A percentile compares a stretch with the other conserved stretches of the same genome.
These are phyloP conservation scores for Tolypocladium ophioglossoides DNA, from an alignment of 2,329 filamentous ascomycete species.

Conservation along the genomic window DNA sequence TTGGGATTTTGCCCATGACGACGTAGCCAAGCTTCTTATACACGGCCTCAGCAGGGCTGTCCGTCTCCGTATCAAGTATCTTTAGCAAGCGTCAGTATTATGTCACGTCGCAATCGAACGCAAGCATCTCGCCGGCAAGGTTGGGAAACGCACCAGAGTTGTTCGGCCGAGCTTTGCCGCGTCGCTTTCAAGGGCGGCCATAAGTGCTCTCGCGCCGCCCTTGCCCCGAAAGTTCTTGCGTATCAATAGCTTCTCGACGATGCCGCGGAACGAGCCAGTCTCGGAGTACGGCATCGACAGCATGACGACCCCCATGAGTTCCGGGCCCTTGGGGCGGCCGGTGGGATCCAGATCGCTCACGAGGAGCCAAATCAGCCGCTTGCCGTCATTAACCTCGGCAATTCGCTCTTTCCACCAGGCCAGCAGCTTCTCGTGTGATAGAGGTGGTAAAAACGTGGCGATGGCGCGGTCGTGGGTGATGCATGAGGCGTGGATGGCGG, in stretches of 20 bases:
- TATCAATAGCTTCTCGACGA: conserved; percentile 49
- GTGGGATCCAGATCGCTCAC: conserved; percentile 24
- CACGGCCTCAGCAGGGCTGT: conserved; percentile 39
- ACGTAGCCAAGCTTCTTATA: conserved; percentile 47
- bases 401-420: conserved; percentile 46
- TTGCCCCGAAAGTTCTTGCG: conserved; percentile 36
- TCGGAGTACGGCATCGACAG: conserved; percentile 40
- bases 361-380: conserved; percentile 42
- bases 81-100: conserved; percentile 11
- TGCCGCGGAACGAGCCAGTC: conserved; percentile 43
- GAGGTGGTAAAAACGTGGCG: conserved; percentile 48
- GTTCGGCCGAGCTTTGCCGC: conserved; percentile 36
- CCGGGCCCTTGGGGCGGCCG: conserved; percentile 26
- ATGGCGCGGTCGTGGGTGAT: conserved; percentile 47
- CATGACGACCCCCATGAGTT: conserved; percentile 46
- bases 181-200: conserved; percentile 44
- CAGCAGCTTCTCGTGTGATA: conserved; percentile 44
- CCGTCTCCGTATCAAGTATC: conserved; percentile 42
- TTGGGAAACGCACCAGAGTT: conserved; percentile 36
- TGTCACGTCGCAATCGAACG: neutral
- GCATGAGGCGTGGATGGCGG: conserved; percentile 46
- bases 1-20: conserved; percentile 43
- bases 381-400: conserved; percentile 32
- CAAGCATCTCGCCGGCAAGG: neutral
- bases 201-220: conserved; percentile 41